Evolutionary conservation across 139 green algal genomes (phyloP), one percentile per base, ranked within the genome.

Genomic region (Volvox reticuliferus): DNA sequence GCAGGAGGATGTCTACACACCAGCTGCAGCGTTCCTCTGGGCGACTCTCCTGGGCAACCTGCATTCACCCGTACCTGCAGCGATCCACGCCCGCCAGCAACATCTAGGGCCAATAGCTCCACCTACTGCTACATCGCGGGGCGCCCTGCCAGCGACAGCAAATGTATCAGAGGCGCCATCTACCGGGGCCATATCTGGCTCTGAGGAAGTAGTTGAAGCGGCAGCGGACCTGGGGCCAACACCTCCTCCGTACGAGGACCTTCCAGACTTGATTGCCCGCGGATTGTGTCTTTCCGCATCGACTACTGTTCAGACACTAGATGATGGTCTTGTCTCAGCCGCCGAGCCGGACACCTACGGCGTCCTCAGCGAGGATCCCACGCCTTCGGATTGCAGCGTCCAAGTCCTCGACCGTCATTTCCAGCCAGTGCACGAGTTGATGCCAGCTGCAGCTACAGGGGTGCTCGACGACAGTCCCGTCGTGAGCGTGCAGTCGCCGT

Each of bases 221-320:
- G 6, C 21, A 30, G 65, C 65, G 62, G 30, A n/a, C n/a, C n/a
- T n/a, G n/a, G n/a, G n/a, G n/a, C n/a, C n/a, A n/a, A n/a, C 69
- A 32, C 84, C 84, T 19, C 71, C 85, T 1, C 18, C 86, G 1
- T 90, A 90, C 20, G 86, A 90, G 30, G 86, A 62, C 13, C 55
- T 90, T 50, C 73, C 86, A 0, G 86, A 90, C 3, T 44, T 90
- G 21, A 90, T 90, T 9, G 73, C 86, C 6, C 50, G 73, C 20
- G 86, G 86, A 2, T 44, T 90, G 50, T 90, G 86, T 75, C 55
- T 90, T 13, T 76, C 86, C 1, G 86, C 69, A 0, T 71, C 68
- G 14, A 33, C 67, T 0, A 26, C 83, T 2, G 13, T 28, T 1
- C 63, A 79, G 82, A 12, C 24, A 37, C 35, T 12, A 32, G 63